phyloP scores from a whole-genome alignment of 768 basidiomycete genomes.

The Xerocomus brunneocitrinus region DNA sequence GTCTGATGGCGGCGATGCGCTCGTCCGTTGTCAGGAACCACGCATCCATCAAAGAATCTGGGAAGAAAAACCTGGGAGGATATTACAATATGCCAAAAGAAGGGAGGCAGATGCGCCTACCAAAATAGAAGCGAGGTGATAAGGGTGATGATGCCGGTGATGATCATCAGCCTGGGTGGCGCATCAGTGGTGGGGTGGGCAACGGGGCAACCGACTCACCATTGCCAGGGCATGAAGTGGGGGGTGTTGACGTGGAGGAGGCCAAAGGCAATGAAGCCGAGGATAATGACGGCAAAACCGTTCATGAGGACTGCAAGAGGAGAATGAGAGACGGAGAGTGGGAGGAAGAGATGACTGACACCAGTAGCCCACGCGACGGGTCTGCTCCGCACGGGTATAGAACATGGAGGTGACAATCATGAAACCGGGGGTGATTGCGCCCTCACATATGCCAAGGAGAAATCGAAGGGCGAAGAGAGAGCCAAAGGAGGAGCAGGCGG shows the following conservation, averaged over 20 bases:
- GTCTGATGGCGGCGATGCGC: slow-evolving; percentile 59
- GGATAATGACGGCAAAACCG: slow-evolving; percentile 64
- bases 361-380: slow-evolving; percentile 47
- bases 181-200: slow-evolving; percentile 4
- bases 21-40: slow-evolving; percentile 71
- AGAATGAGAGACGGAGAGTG: slow-evolving; percentile 1
- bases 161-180: slow-evolving; percentile 62
- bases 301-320: slow-evolving; percentile 64
- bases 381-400: slow-evolving; percentile 47
- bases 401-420: slow-evolving; percentile 63
- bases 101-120: slow-evolving; percentile 29
- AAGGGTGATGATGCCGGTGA: slow-evolving; percentile 63
- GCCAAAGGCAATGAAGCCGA: slow-evolving; percentile 68
- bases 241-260: slow-evolving; percentile 54
- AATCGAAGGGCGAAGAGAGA: slow-evolving; percentile 67
- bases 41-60: slow-evolving; percentile 72
- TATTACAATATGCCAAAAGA: background rate
- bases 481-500: slow-evolving; percentile 68
- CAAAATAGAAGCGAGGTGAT: slow-evolving; percentile 58
- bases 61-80: slow-evolving; percentile 65
- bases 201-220: slow-evolving; percentile 36
- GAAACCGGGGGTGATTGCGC: slow-evolving; percentile 77
- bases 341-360: slow-evolving; percentile 30
- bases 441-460: slow-evolving; percentile 73
- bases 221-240: slow-evolving; percentile 71